Percentiles rank a stretch among this genome's conserved stretches.
Conservation (phyloP, 148 eudicot species). For the Fagopyrum homotropicum region DNA sequence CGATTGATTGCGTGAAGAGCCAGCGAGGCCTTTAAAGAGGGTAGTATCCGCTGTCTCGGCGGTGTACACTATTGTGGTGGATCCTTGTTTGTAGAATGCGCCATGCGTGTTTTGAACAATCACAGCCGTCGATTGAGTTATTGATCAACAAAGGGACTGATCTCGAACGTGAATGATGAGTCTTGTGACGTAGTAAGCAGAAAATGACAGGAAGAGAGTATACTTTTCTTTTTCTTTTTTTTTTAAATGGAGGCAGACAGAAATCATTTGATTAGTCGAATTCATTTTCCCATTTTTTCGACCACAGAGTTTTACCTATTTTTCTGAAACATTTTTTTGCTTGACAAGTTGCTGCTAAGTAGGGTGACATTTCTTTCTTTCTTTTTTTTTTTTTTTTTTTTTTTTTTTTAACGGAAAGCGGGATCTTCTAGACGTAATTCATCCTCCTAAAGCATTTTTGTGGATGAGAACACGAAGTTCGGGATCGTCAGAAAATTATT, state of each 20-base stretch:
- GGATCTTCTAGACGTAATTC: no score
- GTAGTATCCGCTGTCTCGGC: slow-evolving; percentile 4
- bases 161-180: not conserved
- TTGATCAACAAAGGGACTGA: not conserved
- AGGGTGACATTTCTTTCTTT: no score
- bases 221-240: not conserved
- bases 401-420: no score
- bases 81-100: not conserved
- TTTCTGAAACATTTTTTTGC: not conserved
- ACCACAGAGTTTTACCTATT: not conserved
- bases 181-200: not conserved
- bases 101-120: not conserved
- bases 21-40: not conserved
- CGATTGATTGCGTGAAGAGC: slow-evolving; percentile 3
- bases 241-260: not conserved
- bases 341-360: not conserved
- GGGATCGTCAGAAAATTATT: no score
- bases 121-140: slow-evolving; percentile 4
- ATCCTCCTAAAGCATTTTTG: no score
- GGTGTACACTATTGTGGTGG: not conserved
- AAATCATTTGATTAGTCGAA: not conserved
- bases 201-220: not conserved
- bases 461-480: no score
- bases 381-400: no score
- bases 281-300: not conserved